Evolutionary conservation across 768 basidiomycete species (phyloP), one percentile per base, ranked within the genome.

Genomic region (Coprinopsis marcescibilis): DNA sequence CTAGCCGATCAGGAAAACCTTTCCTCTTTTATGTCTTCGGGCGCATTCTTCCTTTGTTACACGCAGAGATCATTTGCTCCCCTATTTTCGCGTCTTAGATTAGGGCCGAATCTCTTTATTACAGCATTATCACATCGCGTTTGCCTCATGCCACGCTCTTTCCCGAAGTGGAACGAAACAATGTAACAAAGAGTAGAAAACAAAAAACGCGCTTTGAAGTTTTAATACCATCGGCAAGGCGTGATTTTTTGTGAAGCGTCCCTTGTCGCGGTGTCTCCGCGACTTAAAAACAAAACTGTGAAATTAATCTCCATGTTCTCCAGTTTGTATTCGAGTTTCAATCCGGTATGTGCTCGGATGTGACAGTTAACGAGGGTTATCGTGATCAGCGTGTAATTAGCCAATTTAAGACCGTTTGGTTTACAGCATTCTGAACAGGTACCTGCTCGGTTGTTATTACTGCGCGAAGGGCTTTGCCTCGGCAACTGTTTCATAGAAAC

Each of bases 331-430:
- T 36, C 20, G 8, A n/a, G 8, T 8, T 8, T 36, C 13, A 7
- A 36, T 36, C 20, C 35, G 35, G 35, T 36, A n/a, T n/a, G n/a
- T 36, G 35, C 6, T 36, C 13, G 20, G 10, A 36, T 12, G 20
- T 7, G 20, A 36, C 30, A 32, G 21, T 36, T 70, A 6, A 59
- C 56, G n/a, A 61, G 57, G 40, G 49, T 59, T 32, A 63, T 51
- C 27, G 48, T 45, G 29, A 69, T 60, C 15, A 29, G 30, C 12
- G 10, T 24, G 12, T 32, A 20, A 10, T 30, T n/a, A 35, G 15
- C 24, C 5, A 17, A 45, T n/a, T 7, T 36, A 11, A 15, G 34
- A n/a, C 21, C 20, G 36, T 10, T n/a, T 40, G n/a, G n/a, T n/a
- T n/a, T n/a, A n/a, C n/a, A n/a, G n/a, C n/a, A n/a, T n/a, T n/a